A percentile compares a stretch with the other conserved stretches of the same genome.
These are phyloP conservation scores for Apiospora kogelbergensis DNA, from an alignment of 2,329 filamentous ascomycete genomes.

Conservation along the genomic window DNA sequence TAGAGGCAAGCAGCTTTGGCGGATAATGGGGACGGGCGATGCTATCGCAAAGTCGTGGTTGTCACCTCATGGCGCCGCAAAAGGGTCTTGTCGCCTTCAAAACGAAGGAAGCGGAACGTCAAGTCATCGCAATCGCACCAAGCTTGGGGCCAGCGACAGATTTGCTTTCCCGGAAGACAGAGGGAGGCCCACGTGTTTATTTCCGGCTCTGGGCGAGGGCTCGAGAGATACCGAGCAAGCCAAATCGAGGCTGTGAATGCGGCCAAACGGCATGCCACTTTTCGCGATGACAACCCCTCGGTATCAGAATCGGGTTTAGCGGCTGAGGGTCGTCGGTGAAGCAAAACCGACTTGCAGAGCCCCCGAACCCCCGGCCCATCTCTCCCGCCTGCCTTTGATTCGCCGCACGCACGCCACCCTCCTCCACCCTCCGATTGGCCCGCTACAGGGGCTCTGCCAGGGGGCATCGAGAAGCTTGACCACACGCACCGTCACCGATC, in stretches of 20 bases:
- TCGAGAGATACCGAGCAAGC: conserved; percentile 4
- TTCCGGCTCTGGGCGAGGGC: neutral
- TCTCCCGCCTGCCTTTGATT: neutral
- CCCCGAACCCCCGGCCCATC: too few relatives aligned
- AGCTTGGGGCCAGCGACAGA: neutral
- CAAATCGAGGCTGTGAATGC: conserved; percentile 4
- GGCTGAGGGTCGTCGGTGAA: conserved; percentile 9
- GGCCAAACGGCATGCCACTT: neutral
- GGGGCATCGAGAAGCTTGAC: neutral
- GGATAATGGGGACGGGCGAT: neutral
- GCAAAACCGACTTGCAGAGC: neutral
- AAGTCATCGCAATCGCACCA: neutral
- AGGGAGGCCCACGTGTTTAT: neutral
- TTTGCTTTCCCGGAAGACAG: neutral
- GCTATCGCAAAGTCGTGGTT: neutral
- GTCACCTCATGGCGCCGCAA: neutral
- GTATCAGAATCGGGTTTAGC: conserved; percentile 20
- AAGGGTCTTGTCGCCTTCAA: neutral
- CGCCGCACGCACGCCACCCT: neutral
- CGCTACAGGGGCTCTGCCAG: neutral
- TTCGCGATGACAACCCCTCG: conserved; percentile 12
- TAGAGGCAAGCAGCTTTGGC: neutral
- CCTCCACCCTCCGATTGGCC: neutral
- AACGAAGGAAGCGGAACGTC: neutral
- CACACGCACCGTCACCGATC: neutral